Percentiles rank a stretch among this genome's conserved stretches.
Evolutionary conservation across 257 asterid species (phyloP).

Genomic region (Nemophila menziesii): DNA sequence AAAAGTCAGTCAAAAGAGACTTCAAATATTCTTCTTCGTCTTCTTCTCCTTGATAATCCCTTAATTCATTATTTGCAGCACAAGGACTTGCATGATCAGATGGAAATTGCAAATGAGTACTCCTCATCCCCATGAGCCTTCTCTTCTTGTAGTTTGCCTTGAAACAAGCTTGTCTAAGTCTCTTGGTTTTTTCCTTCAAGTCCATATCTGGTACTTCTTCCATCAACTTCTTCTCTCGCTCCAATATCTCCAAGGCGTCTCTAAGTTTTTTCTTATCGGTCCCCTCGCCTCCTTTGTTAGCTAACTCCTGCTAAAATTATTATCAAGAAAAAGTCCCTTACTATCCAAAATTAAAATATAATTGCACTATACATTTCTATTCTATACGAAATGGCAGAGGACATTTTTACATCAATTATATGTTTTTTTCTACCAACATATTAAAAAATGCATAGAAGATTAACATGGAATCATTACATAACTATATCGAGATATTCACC

Average conservation of each 20-base stretch:
- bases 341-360: too few species aligned
- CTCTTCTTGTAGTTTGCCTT: constrained; percentile 69
- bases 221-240: constrained; percentile 38
- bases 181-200: constrained; percentile 50
- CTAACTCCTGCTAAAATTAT: constrained; percentile 28
- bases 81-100: not conserved
- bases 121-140: constrained; percentile 29
- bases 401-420: too few species aligned
- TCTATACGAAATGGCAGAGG: too few species aligned
- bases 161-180: constrained; percentile 56
- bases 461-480: not conserved
- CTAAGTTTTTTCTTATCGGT: not conserved
- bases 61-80: not conserved
- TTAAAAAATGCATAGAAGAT: too few species aligned
- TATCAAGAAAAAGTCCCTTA: too few species aligned
- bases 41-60: constrained; percentile 16
- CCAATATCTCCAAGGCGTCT: constrained; percentile 27
- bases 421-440: too few species aligned
- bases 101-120: constrained; percentile 7
- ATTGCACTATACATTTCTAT: too few species aligned
- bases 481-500: constrained; percentile 26
- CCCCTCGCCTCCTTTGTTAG: constrained; percentile 30
- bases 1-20: constrained; percentile 26
- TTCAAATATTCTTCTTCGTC: constrained; percentile 30
- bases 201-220: constrained; percentile 53